These are phyloP conservation scores for Plasmopara muralis DNA, from an alignment of 352 stramenopile genomes.

Conservation along the genomic window DNA sequence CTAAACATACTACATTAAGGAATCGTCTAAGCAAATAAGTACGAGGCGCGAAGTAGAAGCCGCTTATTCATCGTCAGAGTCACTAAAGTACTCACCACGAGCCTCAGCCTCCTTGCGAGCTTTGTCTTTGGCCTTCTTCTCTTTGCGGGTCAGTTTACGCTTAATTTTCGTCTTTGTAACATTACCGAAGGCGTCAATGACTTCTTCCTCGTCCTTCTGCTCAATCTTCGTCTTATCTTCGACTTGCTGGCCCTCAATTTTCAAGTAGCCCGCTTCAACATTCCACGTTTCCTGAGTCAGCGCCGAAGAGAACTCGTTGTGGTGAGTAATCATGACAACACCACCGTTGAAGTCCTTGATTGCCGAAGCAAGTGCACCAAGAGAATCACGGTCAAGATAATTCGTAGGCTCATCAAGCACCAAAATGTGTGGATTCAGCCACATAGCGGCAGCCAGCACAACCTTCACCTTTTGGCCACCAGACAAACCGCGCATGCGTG, in stretches of 20 bases:
- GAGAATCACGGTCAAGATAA: conserved; percentile 94
- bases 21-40: conserved; percentile 39
- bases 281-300: conserved; percentile 94
- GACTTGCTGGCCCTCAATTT: conserved; percentile 75
- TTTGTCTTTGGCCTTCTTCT: conserved; percentile 85
- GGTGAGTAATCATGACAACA: conserved; percentile 97
- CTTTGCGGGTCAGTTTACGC: conserved; percentile 87
- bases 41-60: conserved; percentile 19
- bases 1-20: conserved; percentile 1
- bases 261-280: conserved; percentile 82
- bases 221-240: conserved; percentile 90
- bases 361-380: conserved; percentile 92
- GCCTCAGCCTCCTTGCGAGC: conserved; percentile 84
- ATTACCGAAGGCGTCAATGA: conserved; percentile 79
- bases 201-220: conserved; percentile 85
- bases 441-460: conserved; percentile 94
- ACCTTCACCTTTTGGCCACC: conserved; percentile 99
- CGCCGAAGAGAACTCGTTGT: conserved; percentile 94
- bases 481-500: conserved; percentile 95
- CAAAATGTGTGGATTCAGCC: conserved; percentile 94
- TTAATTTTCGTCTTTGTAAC: conserved; percentile 85
- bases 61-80: conserved; percentile 70
- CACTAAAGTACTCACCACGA: conserved; percentile 76
- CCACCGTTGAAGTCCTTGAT: conserved; percentile 97
- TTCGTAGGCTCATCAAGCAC: conserved; percentile 95